phyloP scores from a whole-genome alignment of 371 early-diverging fungal genomes.

The Cokeromyces recurvatus region DNA sequence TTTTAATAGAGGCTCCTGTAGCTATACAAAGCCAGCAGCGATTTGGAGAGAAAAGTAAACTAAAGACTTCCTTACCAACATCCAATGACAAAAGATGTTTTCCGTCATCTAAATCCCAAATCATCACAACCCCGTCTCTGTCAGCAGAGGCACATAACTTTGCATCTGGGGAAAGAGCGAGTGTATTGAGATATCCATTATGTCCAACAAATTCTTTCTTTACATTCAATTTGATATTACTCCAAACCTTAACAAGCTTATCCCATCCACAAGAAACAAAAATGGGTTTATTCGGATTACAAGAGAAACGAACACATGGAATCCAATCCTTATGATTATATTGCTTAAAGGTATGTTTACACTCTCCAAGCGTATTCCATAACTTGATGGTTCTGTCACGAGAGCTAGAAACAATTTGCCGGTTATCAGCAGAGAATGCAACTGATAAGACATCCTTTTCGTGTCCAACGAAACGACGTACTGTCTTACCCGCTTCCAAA shows the following conservation, averaged over 20 bases:
- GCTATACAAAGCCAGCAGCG: slow-evolving; percentile 99
- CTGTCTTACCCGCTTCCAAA: slow-evolving; percentile 84
- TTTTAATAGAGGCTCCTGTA: slow-evolving; percentile 89
- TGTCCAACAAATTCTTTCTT: slow-evolving; percentile 97
- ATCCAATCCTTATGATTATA: slow-evolving; percentile 96
- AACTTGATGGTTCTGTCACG: slow-evolving; percentile 97
- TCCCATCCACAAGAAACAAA: slow-evolving; percentile 97
- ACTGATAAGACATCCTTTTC: slow-evolving; percentile 93
- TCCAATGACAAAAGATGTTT: slow-evolving; percentile 98
- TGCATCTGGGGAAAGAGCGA: slow-evolving; percentile 97
- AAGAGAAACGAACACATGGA: slow-evolving; percentile 95
- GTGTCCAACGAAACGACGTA: slow-evolving; percentile 93
- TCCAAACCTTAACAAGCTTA: slow-evolving; percentile 98
- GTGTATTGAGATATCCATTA: slow-evolving; percentile 92
- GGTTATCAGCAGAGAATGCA: slow-evolving; percentile 96
- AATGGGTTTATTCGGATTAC: slow-evolving; percentile 92
- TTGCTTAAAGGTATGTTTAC: slow-evolving; percentile 90
- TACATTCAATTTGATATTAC: slow-evolving; percentile 92
- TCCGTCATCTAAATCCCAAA: slow-evolving; percentile 98
- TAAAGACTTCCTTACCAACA: slow-evolving; percentile 88
- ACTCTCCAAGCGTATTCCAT: slow-evolving; percentile 98
- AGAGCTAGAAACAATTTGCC: slow-evolving; percentile 93
- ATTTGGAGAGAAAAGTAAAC: slow-evolving; percentile 96
- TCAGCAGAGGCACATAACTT: slow-evolving; percentile 98
- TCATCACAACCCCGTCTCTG: slow-evolving; percentile 96